Evolutionary conservation across 2,329 filamentous ascomycete species (phyloP), one percentile per base, ranked within the genome.

Genomic region (Pyricularia pennisetigena): DNA sequence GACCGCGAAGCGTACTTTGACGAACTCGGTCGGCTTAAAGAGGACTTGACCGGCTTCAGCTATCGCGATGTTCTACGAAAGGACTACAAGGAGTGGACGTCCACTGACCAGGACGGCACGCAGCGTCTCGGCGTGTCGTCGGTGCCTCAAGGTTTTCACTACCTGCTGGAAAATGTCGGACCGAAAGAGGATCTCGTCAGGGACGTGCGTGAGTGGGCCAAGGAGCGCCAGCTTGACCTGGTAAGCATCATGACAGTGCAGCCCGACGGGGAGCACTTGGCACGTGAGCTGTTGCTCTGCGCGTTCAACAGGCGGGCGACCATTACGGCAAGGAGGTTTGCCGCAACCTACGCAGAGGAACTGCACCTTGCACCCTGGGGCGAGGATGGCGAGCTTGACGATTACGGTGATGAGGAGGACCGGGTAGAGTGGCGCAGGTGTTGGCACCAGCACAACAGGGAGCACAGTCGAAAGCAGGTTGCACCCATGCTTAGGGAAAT

Each of bases 61-160:
- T 77, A 93, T 71, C 79, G 83, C 26, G 91, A 94, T 72, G 84
- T 94, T 57, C 78, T 94, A 67, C 83, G 90, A 71, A 94, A 94
- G 76, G 92, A 96, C 78, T 96, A 94, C 79, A 96, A 96, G 79
- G 84, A 91, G 74, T 95, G 91, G 91, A 35, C 65, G 23, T 4
- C 32, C 2, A 54, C 20, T 4, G 64, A 79, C 79, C 12, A 41
- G 23, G 86, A 87, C 68, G 79, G 79, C 12, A 79, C 77, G 0
- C 74, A 87, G 54, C 81, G 79, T 23, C 81, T 94, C 4, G 91
- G 91, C n/a, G 86, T 92, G 68, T 86, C 86, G 72, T 86, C 86
- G 61, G 82, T 89, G 2, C 86, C 90, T 3, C 87, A 87, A 71
- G 78, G 83, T n/a, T 77, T 94, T 6, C 73, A 63, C 10, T 91